These are phyloP conservation scores for Stereum hirsutum DNA, from an alignment of 1,284 basidiomycete species.

Conservation along the genomic window DNA sequence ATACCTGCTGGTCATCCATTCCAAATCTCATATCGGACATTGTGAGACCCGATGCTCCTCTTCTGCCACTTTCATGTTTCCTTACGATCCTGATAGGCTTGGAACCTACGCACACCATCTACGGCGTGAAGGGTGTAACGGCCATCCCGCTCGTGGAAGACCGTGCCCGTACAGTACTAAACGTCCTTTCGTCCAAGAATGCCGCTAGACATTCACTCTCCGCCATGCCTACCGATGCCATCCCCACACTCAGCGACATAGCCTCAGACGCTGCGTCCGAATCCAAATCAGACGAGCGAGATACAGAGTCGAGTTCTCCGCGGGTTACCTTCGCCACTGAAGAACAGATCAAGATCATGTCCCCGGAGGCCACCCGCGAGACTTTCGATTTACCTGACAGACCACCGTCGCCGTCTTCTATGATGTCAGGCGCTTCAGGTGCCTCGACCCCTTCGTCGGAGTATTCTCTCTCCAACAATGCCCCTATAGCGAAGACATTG, in stretches of 20 bases:
- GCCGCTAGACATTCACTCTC: conserved; percentile 37
- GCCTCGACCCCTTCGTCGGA: conserved; percentile 46
- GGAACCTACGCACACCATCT: conserved; percentile 47
- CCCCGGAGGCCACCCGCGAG: conserved; percentile 18
- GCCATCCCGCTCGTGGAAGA: conserved; percentile 60
- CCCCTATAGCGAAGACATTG: conserved; percentile 51
- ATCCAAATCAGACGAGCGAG: conserved; percentile 2
- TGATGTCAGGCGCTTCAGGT: conserved; percentile 40
- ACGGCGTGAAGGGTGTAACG: conserved; percentile 53
- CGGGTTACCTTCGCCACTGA: conserved; percentile 41
- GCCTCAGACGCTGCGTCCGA: neutral
- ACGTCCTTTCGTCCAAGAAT: conserved; percentile 41
- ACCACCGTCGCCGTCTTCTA: conserved; percentile 31
- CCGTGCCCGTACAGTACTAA: conserved; percentile 42
- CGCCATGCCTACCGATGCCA: conserved; percentile 14
- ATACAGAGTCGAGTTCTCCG: conserved; percentile 11
- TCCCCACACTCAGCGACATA: neutral
- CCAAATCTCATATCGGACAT: conserved; percentile 48
- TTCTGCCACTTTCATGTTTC: conserved; percentile 1
- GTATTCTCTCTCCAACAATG: conserved; percentile 28
- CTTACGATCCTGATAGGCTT: conserved; percentile 38
- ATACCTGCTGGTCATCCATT: conserved; percentile 60
- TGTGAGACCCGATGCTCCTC: conserved; percentile 30
- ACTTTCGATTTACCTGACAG: conserved; percentile 14
- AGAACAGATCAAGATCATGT: conserved; percentile 31